Evolutionary conservation across 257 asterid genomes (phyloP), one percentile per base, ranked within the genome.

Genomic region (Echites panduratus): DNA sequence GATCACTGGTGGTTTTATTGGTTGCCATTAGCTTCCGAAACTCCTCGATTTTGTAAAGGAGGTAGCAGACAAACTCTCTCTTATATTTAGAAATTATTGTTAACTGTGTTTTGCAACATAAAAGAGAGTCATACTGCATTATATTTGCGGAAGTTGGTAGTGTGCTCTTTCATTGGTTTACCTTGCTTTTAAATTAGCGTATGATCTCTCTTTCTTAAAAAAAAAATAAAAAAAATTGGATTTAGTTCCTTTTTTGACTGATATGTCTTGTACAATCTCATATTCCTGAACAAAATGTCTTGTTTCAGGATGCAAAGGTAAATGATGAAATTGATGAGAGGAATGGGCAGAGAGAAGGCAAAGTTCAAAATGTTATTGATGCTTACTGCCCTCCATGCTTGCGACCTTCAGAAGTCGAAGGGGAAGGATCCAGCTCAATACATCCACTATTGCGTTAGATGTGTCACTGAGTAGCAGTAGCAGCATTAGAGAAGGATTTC

Each of bases 331-430:
- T 78, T 24, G 96, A 94, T 70, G 88, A 85, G 52, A 83, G 81
- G 74, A 84, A 84, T 13, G 90, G 88, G 24, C 32, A 78, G 65
- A 45, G 87, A 79, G 91, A 85, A 38, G 87, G 81, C 40, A 82
- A 91, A 76, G 44, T 79, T 45, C 81, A 69, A 62, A 87, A 84
- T 35, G 96, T 95, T 7, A 76, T 82, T 1, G 89, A 82, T 59
- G 97, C 97, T 4, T 94, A 91, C 71, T 82, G 84, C 68, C 98
- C 97, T 71, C 98, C 98, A 5, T 94, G 97, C 75, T 63, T 89
- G 67, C 78, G 81, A 50, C 95, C 97, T 12, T 44, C 75, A 73
- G 89, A 83, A 77, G 53, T 78, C 52, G 88, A 81, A 59, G 85
- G 83, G 9, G 88, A 61, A 43, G 90, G 84, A 22, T 73, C 89